Evolutionary conservation across 192 early-diverging fungal genomes (phyloP).

Genomic region (Phlyctochytrium planicorne): DNA sequence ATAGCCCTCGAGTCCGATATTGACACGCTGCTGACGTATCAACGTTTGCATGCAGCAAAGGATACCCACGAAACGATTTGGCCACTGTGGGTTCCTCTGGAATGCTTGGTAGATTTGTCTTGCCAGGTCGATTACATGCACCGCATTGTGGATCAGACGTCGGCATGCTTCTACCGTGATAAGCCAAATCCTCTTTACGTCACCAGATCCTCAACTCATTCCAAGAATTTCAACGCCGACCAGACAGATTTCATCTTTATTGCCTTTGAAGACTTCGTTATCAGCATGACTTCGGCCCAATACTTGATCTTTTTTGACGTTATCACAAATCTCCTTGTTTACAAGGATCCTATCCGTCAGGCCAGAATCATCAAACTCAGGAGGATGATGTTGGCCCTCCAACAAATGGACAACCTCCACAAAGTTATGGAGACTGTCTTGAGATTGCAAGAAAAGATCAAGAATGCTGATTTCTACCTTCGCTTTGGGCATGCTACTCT

Average conservation of each 20-base stretch:
- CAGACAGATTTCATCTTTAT: constrained; percentile 63
- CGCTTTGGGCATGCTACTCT: constrained; percentile 1
- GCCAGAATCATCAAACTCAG: constrained; percentile 68
- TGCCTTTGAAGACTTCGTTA: constrained; percentile 70
- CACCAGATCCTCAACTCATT: constrained; percentile 35
- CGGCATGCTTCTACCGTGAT: constrained; percentile 59
- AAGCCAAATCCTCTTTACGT: constrained; percentile 70
- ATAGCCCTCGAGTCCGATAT: constrained; percentile 16
- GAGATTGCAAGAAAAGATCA: constrained; percentile 59
- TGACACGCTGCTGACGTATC: neutral
- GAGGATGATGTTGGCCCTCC: constrained; percentile 77
- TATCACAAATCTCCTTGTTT: constrained; percentile 76
- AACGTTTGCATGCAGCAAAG: neutral
- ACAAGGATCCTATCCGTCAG: constrained; percentile 76
- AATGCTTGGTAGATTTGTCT: constrained; percentile 57
- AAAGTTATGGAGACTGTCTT: constrained; percentile 53
- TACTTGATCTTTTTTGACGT: constrained; percentile 72
- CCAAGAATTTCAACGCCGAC: constrained; percentile 24
- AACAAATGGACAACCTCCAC: constrained; percentile 68
- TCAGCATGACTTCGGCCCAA: constrained; percentile 75
- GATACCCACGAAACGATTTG: constrained; percentile 26
- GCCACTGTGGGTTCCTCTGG: constrained; percentile 71
- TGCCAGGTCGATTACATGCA: constrained; percentile 51
- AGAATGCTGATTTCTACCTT: constrained; percentile 39
- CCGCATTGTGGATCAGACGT: constrained; percentile 57